Conservation (phyloP, 2,329 filamentous ascomycete genomes). For the Beauveria pseudobassiana region DNA sequence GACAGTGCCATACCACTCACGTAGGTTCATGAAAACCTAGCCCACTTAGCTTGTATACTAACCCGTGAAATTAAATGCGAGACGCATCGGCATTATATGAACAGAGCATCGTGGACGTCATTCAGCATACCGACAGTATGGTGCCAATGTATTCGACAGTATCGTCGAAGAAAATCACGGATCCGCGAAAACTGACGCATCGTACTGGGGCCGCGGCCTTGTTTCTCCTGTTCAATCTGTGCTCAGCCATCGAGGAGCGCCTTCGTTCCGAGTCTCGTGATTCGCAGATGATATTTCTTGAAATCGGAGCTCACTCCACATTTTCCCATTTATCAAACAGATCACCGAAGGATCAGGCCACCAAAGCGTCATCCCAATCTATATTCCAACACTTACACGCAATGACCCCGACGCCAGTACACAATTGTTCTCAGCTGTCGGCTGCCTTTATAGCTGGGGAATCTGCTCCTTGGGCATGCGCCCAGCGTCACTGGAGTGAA, state of each 20-base stretch:
- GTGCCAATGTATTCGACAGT: constrained; percentile 5
- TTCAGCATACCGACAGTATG: not conserved
- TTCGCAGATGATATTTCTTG: not conserved
- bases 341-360: too few species aligned
- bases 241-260: too few species aligned
- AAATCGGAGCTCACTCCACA: not conserved
- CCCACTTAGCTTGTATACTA: too few species aligned
- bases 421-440: not conserved
- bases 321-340: too few species aligned
- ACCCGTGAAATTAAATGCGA: not conserved
- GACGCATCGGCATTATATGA: not conserved
- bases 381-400: not conserved
- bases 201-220: not conserved
- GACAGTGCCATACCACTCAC: not conserved
- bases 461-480: not conserved
- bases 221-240: not conserved
- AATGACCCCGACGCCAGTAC: not conserved
- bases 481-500: too few species aligned
- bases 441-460: not conserved
- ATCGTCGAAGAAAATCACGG: not conserved
- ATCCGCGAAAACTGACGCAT: not conserved
- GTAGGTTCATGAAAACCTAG: not conserved
- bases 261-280: too few species aligned
- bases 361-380: not conserved
- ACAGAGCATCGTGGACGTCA: not conserved